phyloP scores from a whole-genome alignment of 2,329 filamentous ascomycete species.

The Penicillium sp. region DNA sequence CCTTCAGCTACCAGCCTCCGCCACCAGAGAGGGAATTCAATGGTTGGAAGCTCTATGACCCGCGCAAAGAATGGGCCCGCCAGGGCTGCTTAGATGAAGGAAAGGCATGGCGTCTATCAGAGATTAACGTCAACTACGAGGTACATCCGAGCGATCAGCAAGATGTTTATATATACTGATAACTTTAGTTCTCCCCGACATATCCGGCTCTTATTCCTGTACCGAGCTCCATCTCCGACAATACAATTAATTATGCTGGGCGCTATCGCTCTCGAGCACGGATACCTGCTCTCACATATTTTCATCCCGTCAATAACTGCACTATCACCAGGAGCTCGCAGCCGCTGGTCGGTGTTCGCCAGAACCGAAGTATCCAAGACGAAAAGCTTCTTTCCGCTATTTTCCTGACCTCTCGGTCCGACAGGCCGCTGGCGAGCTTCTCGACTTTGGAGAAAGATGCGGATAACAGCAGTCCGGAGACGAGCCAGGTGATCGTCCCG shows the following conservation, averaged over 20 bases:
- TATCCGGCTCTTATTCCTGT: conserved; percentile 85
- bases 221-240: conserved; percentile 89
- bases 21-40: conserved; percentile 69
- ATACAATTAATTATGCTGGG: conserved; percentile 87
- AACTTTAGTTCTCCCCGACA: conserved; percentile 71
- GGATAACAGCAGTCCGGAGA: conserved; percentile 44
- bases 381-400: conserved; percentile 91
- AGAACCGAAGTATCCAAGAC: conserved; percentile 90
- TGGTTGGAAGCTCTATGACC: conserved; percentile 82
- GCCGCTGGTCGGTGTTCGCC: conserved; percentile 77
- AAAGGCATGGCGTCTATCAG: conserved; percentile 81
- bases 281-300: conserved; percentile 85
- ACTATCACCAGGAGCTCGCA: conserved; percentile 94
- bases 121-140: conserved; percentile 82
- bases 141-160: conserved; percentile 37
- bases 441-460: conserved; percentile 43
- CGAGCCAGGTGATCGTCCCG: conserved; percentile 41
- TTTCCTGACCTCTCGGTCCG: conserved; percentile 67
- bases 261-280: conserved; percentile 83
- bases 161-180: conserved; percentile 16
- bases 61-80: conserved; percentile 76
- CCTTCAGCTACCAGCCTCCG: conserved; percentile 77
- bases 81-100: conserved; percentile 82
- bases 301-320: conserved; percentile 96
- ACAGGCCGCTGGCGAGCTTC: conserved; percentile 41